Percentiles rank a stretch among this genome's conserved stretches.
Evolutionary conservation across 169 alveolate genomes (phyloP).

Genomic region (Cryptosporidium canis): DNA sequence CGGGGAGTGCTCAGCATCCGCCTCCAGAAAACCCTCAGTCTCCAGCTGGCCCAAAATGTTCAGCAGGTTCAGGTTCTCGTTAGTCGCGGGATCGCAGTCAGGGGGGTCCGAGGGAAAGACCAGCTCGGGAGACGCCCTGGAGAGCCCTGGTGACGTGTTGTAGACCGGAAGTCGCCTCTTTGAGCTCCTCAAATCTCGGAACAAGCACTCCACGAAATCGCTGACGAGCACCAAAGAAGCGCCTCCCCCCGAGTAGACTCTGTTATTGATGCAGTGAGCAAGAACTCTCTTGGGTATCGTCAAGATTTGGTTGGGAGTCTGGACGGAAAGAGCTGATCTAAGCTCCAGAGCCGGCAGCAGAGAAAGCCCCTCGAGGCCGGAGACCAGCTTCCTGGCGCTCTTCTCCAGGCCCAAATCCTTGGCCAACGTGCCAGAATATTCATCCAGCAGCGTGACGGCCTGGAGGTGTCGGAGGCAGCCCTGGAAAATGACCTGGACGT

Average conservation of each 20-base stretch:
- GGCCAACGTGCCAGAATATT: neutral
- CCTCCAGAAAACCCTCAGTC: neutral
- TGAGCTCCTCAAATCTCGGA: neutral
- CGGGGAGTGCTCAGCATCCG: neutral
- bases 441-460: slow-evolving; percentile 8
- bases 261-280: neutral
- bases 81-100: neutral
- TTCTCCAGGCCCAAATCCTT: slow-evolving; percentile 14
- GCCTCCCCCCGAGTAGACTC: slow-evolving; percentile 10
- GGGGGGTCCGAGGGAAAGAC: neutral
- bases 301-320: slow-evolving; percentile 39
- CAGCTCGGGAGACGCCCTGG: neutral
- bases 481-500: slow-evolving; percentile 26
- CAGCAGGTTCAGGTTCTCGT: neutral
- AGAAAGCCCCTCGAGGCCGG: slow-evolving; percentile 9
- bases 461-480: slow-evolving; percentile 1
- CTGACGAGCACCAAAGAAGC: neutral
- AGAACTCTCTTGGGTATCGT: slow-evolving; percentile 13
- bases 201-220: neutral
- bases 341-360: slow-evolving; percentile 14
- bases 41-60: neutral
- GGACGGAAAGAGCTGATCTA: slow-evolving; percentile 5
- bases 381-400: slow-evolving; percentile 1
- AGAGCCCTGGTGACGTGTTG: neutral
- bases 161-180: slow-evolving; percentile 19